phyloP scores from a whole-genome alignment of 1,284 basidiomycete genomes.

The Trametes hirsuta region DNA sequence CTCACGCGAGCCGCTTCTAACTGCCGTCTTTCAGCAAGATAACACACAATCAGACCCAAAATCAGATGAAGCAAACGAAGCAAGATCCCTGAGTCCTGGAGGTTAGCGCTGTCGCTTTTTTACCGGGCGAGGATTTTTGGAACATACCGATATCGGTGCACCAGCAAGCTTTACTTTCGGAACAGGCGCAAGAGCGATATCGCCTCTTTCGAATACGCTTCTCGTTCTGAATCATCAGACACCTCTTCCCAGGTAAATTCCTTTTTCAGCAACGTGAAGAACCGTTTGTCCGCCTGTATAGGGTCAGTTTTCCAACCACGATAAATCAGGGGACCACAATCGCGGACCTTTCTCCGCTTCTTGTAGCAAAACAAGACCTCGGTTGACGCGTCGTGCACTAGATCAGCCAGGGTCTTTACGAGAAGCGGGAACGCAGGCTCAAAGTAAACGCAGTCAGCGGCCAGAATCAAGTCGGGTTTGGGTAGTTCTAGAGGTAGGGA shows the following conservation, averaged over 20 bases:
- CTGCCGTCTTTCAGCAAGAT: too few species aligned
- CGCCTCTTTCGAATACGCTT: conserved; percentile 43
- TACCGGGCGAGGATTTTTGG: too few species aligned
- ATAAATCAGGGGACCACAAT: neutral
- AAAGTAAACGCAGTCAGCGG: conserved; percentile 95
- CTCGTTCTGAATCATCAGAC: conserved; percentile 41
- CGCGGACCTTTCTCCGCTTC: conserved; percentile 82
- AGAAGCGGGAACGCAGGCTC: conserved; percentile 93
- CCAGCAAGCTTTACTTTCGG: conserved; percentile 20
- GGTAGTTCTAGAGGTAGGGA: conserved; percentile 46
- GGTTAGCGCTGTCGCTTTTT: too few species aligned
- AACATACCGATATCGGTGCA: neutral
- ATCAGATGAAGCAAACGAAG: too few species aligned
- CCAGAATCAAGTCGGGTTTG: conserved; percentile 73
- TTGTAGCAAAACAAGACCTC: conserved; percentile 92
- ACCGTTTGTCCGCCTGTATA: conserved; percentile 84
- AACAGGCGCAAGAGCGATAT: conserved; percentile 42
- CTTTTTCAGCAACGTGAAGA: conserved; percentile 84
- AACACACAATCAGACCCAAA: too few species aligned
- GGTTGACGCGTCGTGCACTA: conserved; percentile 53
- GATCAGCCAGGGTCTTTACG: conserved; percentile 76
- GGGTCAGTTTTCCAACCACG: neutral
- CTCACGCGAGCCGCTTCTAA: too few species aligned
- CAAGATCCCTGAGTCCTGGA: too few species aligned
- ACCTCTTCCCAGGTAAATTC: conserved; percentile 82